Conservation (phyloP, 257 asterid species). For the Solanum paucissectum region DNA sequence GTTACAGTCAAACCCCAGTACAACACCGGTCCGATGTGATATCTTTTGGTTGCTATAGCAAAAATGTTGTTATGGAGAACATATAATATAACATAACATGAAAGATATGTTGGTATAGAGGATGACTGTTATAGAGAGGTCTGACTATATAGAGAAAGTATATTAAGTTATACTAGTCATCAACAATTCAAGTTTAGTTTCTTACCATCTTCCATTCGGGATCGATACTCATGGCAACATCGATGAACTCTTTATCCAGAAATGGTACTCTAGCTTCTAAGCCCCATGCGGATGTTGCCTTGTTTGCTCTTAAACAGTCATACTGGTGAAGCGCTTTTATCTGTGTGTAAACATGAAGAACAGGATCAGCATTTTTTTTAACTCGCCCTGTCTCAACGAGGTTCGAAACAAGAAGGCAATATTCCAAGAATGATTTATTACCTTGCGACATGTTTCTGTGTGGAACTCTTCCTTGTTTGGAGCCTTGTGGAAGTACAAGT, state of each 20-base stretch:
- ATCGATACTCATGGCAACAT: slow-evolving; percentile 84
- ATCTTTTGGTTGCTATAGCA: neutral
- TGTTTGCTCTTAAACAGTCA: slow-evolving; percentile 92
- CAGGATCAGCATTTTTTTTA: neutral
- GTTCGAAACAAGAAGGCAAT: neutral
- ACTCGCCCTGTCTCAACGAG: neutral
- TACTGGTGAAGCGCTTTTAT: slow-evolving; percentile 92
- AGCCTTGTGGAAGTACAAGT: slow-evolving; percentile 36
- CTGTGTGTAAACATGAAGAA: slow-evolving; percentile 21
- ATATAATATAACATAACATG: neutral
- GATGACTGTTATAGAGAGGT: neutral
- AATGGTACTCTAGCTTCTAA: slow-evolving; percentile 94
- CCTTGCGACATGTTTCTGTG: slow-evolving; percentile 85
- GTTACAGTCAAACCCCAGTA: neutral
- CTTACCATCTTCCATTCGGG: slow-evolving; percentile 88
- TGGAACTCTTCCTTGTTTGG: slow-evolving; percentile 86
- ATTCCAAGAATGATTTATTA: neutral
- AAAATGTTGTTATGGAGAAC: neutral
- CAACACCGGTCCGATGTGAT: neutral
- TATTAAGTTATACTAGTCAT: neutral
- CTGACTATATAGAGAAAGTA: neutral
- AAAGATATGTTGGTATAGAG: neutral
- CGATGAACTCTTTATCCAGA: slow-evolving; percentile 77
- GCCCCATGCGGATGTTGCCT: slow-evolving; percentile 98
- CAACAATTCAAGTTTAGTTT: neutral